A percentile compares a stretch with the other conserved stretches of the same genome.
These are phyloP conservation scores for Penicillium samsonianum DNA, from an alignment of 495 filamentous ascomycete genomes.

Conservation along the genomic window DNA sequence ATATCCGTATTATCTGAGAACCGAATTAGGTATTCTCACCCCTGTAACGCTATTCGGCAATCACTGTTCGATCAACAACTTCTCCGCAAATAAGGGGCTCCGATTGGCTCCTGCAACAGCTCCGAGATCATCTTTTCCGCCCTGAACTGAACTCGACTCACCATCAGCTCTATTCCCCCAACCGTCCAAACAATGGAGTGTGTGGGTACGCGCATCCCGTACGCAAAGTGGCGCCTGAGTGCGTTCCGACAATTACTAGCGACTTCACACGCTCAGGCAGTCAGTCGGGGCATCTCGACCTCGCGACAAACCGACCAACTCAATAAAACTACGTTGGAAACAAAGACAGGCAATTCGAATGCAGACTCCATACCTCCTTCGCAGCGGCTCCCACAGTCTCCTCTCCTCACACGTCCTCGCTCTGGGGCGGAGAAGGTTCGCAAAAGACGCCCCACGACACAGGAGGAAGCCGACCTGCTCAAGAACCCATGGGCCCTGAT, in stretches of 20 bases:
- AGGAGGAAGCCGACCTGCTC: slow-evolving; percentile 36
- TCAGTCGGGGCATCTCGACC: slow-evolving; percentile 16
- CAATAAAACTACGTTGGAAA: slow-evolving; percentile 10
- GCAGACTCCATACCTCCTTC: slow-evolving; percentile 26
- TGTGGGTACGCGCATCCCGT: slow-evolving; percentile 26
- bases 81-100: slow-evolving; percentile 26
- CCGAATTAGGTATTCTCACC: not conserved
- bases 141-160: slow-evolving; percentile 7
- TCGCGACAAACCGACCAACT: slow-evolving; percentile 4
- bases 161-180: not conserved
- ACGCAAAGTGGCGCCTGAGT: slow-evolving; percentile 39
- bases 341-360: not conserved
- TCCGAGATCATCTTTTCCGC: slow-evolving; percentile 13
- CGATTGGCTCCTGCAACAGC: slow-evolving; percentile 23
- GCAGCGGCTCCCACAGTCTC: slow-evolving; percentile 44
- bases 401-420: slow-evolving; percentile 29
- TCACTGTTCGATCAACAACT: not conserved
- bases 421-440: slow-evolving; percentile 20
- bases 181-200: slow-evolving; percentile 32
- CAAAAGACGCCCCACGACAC: slow-evolving; percentile 43
- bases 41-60: not conserved
- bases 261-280: slow-evolving; percentile 1
- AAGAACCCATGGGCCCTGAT: slow-evolving; percentile 52
- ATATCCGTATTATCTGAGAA: not conserved
- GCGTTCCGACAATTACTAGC: slow-evolving; percentile 32